These are phyloP conservation scores for Capsella bursapastoris DNA, from an alignment of 345 rosid species.

Conservation along the genomic window DNA sequence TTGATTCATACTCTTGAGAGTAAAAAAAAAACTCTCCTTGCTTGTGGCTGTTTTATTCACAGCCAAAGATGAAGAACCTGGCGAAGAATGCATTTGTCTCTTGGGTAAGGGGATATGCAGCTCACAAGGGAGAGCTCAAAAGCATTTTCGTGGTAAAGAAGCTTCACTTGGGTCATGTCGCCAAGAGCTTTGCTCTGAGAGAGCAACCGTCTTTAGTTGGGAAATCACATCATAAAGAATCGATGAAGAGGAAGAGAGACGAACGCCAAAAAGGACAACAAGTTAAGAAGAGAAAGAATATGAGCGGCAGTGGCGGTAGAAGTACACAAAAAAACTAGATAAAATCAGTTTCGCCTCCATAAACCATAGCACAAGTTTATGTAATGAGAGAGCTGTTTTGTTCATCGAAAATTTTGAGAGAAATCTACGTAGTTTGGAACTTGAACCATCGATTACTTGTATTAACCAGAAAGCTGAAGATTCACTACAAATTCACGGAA, in stretches of 20 bases:
- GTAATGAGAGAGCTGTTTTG: slow-evolving; percentile 33
- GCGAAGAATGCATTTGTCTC: slow-evolving; percentile 89
- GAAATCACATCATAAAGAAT: slow-evolving; percentile 64
- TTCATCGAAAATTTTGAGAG: slow-evolving; percentile 34
- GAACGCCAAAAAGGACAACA: slow-evolving; percentile 55
- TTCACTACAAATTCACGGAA: neutral
- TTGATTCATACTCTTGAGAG: neutral
- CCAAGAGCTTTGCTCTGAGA: slow-evolving; percentile 90
- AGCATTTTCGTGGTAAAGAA: slow-evolving; percentile 84
- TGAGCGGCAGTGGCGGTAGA: slow-evolving; percentile 28
- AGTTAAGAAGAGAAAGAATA: slow-evolving; percentile 51
- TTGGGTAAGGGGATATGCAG: slow-evolving; percentile 92
- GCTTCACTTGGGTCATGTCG: slow-evolving; percentile 97
- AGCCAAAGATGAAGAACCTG: slow-evolving; percentile 69
- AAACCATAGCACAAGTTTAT: slow-evolving; percentile 16
- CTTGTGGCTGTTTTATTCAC: slow-evolving; percentile 37
- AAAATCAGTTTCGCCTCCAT: neutral
- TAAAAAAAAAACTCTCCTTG: neutral
- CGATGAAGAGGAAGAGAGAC: slow-evolving; percentile 91
- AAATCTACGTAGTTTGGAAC: neutral
- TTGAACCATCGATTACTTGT: neutral
- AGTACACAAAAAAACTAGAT: slow-evolving; percentile 25
- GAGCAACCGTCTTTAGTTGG: slow-evolving; percentile 93
- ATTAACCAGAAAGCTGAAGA: neutral
- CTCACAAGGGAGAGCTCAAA: slow-evolving; percentile 90